These are phyloP conservation scores for Cinchona pubescens DNA, from an alignment of 257 asterid species.

Conservation along the genomic window DNA sequence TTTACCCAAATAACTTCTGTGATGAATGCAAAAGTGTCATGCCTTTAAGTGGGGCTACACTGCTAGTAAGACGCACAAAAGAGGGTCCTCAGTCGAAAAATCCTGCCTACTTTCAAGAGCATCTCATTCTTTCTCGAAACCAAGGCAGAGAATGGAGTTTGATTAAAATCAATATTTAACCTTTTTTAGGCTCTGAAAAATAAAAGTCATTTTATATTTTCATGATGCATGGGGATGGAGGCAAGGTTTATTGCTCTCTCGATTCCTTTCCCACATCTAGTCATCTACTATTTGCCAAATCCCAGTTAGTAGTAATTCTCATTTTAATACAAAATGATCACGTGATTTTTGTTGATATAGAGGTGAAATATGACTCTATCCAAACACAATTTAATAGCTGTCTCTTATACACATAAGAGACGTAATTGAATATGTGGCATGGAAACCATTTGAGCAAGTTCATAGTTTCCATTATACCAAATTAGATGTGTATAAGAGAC, in stretches of 20 bases:
- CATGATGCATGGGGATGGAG: neutral
- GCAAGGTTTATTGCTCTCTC: too few species aligned
- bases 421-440: neutral
- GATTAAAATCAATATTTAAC: neutral
- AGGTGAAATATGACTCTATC: conserved; percentile 20
- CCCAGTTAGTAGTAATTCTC: neutral
- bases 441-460: neutral
- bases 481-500: too few species aligned
- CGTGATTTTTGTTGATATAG: conserved; percentile 3
- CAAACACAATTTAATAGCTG: neutral
- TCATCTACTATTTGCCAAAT: neutral
- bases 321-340: neutral
- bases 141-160: conserved; percentile 8
- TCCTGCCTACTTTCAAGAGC: neutral
- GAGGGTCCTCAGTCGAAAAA: too few species aligned
- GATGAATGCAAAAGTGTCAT: too few species aligned
- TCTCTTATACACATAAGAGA: neutral
- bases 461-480: neutral
- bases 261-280: neutral
- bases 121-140: neutral
- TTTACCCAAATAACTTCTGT: too few species aligned
- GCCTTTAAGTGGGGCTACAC: too few species aligned
- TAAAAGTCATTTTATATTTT: neutral
- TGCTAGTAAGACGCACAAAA: too few species aligned
- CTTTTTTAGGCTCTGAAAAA: neutral